Base-by-base conservation (phyloP, 106 monocot genomes). In the Dioscorea dumetorum region DNA sequence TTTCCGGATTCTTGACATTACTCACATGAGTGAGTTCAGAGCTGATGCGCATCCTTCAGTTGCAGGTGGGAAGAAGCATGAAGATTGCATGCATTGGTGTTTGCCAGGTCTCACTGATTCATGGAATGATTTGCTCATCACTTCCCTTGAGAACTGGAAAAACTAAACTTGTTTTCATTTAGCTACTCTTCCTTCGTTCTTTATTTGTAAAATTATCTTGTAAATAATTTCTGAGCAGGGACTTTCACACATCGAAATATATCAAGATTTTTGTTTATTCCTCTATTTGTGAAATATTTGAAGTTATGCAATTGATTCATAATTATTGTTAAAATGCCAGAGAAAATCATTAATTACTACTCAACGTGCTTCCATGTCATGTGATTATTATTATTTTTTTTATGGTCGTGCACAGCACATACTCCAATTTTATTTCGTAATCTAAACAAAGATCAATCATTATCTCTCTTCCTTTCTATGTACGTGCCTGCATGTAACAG, bases 21-120 rank as follows among this genome's bases (percentile, higher is more conserved):
- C 85, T 57, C 69, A 64, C 41, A 80, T 90, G 80, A 90, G 90
- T 50, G 90, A 83, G 70, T 83, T 77, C 67, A 80, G 90, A 80
- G 82, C 90, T 9, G 90, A 90, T 80, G 85, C 90, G 18, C 90
- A 90, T 78, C 90, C 85, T 59, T 85, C 90, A 19, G 73, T 54
- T 21, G 58, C 70, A 13, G 85, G 85, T 20, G 85, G 85, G 14
- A 90, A 90, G 54, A 90, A 90, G 72, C 85, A 90, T 7, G 85
- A 80, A 57, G 90, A 90, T 75, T 90, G 90, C 69, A 90, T 90
- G 90, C 85, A 85, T 70, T 85, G 85, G 90, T 90, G 85, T 64
- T 70, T 85, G 62, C 85, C 90, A 1, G 90, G 90, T 4, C 64
- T 86, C 60, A 77, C 85, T n/a, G 85, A 90, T 68, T 69, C 73